A percentile compares a stretch with the other conserved stretches of the same genome.
Conservation (phyloP, 1,139 yeast species). For the Petasospora rhodanensis region DNA sequence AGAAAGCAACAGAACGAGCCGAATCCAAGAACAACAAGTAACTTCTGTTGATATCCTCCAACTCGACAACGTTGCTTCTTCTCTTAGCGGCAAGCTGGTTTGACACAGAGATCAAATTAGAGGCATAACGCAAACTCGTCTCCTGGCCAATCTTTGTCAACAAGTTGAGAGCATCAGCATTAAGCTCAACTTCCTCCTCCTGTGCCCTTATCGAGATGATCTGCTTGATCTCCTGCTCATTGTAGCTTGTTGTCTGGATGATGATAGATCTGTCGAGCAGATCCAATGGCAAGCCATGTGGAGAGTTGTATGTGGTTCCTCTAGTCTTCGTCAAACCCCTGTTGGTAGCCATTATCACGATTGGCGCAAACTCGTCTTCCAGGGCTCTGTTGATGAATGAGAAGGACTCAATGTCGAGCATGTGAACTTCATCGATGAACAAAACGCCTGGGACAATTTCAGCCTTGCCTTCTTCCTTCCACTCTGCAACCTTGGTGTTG, state of each 20-base stretch:
- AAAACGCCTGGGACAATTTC: slow-evolving; percentile 98
- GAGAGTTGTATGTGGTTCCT: slow-evolving; percentile 90
- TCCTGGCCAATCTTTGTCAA: slow-evolving; percentile 91
- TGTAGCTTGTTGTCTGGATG: slow-evolving; percentile 77
- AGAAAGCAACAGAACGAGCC: slow-evolving; percentile 76
- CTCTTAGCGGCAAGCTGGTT: slow-evolving; percentile 82
- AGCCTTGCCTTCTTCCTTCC: slow-evolving; percentile 99
- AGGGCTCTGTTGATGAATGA: slow-evolving; percentile 93
- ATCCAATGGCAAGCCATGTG: slow-evolving; percentile 96
- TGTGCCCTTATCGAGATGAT: slow-evolving; percentile 88
- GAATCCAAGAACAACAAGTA: slow-evolving; percentile 86
- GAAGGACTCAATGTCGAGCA: slow-evolving; percentile 97
- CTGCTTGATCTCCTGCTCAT: slow-evolving; percentile 76
- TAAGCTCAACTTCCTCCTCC: slow-evolving; percentile 90
- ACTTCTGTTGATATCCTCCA: slow-evolving; percentile 82
- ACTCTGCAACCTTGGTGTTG: slow-evolving; percentile 93
- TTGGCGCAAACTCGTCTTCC: slow-evolving; percentile 95
- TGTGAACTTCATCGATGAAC: slow-evolving; percentile 97
- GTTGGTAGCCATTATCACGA: slow-evolving; percentile 98
- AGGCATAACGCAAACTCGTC: slow-evolving; percentile 87
- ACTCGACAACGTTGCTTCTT: slow-evolving; percentile 64
- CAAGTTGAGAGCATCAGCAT: slow-evolving; percentile 79
- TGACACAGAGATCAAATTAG: slow-evolving; percentile 86
- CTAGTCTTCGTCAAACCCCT: slow-evolving; percentile 89
- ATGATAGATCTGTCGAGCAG: slow-evolving; percentile 90